Evolutionary conservation across 2,329 filamentous ascomycete species (phyloP).

Genomic region (Didymella glomerata): DNA sequence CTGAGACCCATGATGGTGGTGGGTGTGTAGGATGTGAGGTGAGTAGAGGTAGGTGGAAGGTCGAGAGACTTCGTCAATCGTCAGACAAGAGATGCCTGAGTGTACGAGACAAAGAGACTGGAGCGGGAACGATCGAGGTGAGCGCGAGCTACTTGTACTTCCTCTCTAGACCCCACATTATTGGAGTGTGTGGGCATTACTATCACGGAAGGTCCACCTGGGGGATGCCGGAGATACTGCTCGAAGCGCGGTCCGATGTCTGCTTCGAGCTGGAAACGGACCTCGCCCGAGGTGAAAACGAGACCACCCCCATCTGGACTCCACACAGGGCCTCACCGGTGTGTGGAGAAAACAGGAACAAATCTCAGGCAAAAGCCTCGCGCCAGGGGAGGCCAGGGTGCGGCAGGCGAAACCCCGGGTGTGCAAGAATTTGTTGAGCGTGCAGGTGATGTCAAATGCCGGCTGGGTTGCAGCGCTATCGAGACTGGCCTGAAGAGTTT

Average conservation of each 20-base stretch:
- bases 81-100: constrained; percentile 14
- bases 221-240: constrained; percentile 12
- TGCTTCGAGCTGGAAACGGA: constrained; percentile 11
- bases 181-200: constrained; percentile 26
- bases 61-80: constrained; percentile 20
- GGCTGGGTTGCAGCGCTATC: constrained; percentile 24
- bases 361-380: constrained; percentile 11
- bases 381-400: constrained; percentile 10
- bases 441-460: constrained; percentile 27
- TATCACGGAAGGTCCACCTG: constrained; percentile 17
- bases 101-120: constrained; percentile 20
- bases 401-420: constrained; percentile 20
- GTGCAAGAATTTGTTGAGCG: constrained; percentile 24
- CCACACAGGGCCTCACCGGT: constrained; percentile 21
- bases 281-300: constrained; percentile 11
- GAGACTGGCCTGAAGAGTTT: constrained; percentile 6
- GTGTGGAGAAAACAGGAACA: constrained; percentile 26
- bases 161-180: constrained; percentile 32
- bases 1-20: constrained; percentile 26
- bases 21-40: background rate
- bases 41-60: constrained; percentile 3
- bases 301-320: constrained; percentile 16
- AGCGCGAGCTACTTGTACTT: constrained; percentile 32
- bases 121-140: constrained; percentile 9
- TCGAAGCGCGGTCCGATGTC: constrained; percentile 10